Evolutionary conservation across 2,329 filamentous ascomycete genomes (phyloP), one percentile per base, ranked within the genome.

Genomic region (Metarhizium guizhouense): DNA sequence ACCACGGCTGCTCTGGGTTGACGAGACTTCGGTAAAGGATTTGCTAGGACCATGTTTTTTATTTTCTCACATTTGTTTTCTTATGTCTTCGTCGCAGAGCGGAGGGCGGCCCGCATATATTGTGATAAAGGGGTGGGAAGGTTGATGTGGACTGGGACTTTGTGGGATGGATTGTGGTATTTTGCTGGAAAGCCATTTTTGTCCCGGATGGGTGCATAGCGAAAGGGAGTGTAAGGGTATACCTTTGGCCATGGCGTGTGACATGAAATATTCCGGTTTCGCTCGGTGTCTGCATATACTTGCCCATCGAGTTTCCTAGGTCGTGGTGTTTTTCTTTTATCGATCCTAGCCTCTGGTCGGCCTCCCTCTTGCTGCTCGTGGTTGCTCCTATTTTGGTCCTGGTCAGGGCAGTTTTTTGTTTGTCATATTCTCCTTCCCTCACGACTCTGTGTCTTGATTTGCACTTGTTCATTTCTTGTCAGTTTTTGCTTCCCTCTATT

Each of bases 181-280:
- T 64, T 72, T 73, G 72, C 73, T 73, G 75, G 71, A 73, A 68
- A 69, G 65, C 65, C 68, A 67, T 67, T 69, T 65, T 68, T 68
- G 65, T 69, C 67, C 62, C 60, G 68, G 64, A 64, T 64, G 65
- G 70, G 67, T 73, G 71, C 71, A 74, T 74, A 74, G 72, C 72
- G 71, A 71, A 68, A 68, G 69, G 70, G 69, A 70, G 71, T 70
- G 70, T 71, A 62, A 65, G 66, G 70, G 64, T 69, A 67, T 68
- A 67, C 61, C 65, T 58, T 69, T 70, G 68, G 68, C 65, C 67
- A 66, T 70, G 68, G 60, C 65, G 66, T 65, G 67, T 68, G 68
- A 66, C 58, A 64, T 60, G 62, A 63, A 62, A 64, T 61, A 65
- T 62, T 52, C 32, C 25, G 62, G 65, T 64, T 65, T 70, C 56